Conservation (phyloP, 2,329 filamentous ascomycete genomes). For the Myriosclerotinia scirpicola region DNA sequence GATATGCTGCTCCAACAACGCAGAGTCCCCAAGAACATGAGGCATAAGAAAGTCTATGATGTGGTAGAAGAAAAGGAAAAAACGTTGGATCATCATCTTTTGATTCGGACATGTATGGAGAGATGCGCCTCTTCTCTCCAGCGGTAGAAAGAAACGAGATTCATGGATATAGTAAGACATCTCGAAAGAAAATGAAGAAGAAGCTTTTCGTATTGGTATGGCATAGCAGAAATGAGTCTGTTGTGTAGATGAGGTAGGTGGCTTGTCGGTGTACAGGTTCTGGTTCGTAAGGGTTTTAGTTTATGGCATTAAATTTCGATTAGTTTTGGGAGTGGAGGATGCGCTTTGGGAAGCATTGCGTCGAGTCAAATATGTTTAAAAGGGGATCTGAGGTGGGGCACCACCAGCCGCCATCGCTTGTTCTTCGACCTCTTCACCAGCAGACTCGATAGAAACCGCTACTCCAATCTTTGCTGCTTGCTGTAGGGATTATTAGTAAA, state of each 20-base stretch:
- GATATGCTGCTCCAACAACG: constrained; percentile 20
- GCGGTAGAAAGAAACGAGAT: constrained; percentile 24
- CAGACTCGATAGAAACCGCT: constrained; percentile 86
- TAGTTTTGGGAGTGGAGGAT: constrained; percentile 29
- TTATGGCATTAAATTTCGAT: constrained; percentile 37
- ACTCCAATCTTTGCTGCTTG: constrained; percentile 94
- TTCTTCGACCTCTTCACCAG: constrained; percentile 81
- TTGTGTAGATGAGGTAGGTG: constrained; percentile 10
- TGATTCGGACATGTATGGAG: constrained; percentile 2
- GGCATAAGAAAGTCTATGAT: constrained; percentile 27
- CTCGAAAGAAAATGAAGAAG: constrained; percentile 32
- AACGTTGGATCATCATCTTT: constrained; percentile 10
- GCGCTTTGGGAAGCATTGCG: constrained; percentile 11
- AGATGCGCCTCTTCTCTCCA: constrained; percentile 15
- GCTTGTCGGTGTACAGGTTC: constrained; percentile 25
- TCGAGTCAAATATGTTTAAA: constrained; percentile 49
- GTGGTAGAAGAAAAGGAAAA: constrained; percentile 8
- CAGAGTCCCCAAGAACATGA: constrained; percentile 12
- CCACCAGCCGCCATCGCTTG: constrained; percentile 65
- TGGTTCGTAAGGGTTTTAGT: constrained; percentile 23
- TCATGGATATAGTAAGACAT: constrained; percentile 37
- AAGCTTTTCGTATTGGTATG: constrained; percentile 24
- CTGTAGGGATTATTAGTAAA: constrained; percentile 52
- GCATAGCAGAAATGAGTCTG: constrained; percentile 28
- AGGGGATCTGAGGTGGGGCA: constrained; percentile 57